Evolutionary conservation across 2,329 filamentous ascomycete species (phyloP).

Genomic region (Colletotrichum sojae): DNA sequence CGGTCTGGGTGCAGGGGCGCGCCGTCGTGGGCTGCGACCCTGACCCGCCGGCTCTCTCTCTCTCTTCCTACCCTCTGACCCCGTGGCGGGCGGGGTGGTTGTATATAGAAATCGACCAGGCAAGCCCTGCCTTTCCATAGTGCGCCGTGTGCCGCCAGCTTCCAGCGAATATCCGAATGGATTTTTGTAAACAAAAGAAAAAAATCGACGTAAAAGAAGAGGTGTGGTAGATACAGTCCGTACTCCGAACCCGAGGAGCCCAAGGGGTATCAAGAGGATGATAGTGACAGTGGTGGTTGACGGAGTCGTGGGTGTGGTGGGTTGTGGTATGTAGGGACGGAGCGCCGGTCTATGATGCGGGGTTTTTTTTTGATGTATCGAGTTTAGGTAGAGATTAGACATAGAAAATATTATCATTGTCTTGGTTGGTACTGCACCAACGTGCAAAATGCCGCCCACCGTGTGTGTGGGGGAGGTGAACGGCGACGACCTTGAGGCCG

Average conservation of each 20-base stretch:
- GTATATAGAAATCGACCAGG: constrained; percentile 35
- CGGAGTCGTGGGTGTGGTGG: constrained; percentile 15
- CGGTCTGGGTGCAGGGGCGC: constrained; percentile 18
- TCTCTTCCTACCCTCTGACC: constrained; percentile 8
- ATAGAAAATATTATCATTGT: constrained; percentile 42
- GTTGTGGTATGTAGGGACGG: constrained; percentile 21
- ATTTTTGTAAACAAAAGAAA: constrained; percentile 32
- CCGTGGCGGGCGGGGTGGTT: constrained; percentile 1
- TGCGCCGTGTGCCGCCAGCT: constrained; percentile 32
- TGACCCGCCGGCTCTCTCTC: constrained; percentile 27
- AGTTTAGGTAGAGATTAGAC: constrained; percentile 36
- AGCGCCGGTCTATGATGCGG: constrained; percentile 39
- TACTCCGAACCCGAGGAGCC: constrained; percentile 32
- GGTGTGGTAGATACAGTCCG: constrained; percentile 38
- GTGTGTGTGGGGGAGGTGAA: constrained; percentile 3
- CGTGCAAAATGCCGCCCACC: constrained; percentile 27
- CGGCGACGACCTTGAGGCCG: constrained; percentile 32
- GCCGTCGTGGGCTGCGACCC: constrained; percentile 1
- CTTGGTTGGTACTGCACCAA: constrained; percentile 30
- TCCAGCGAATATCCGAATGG: constrained; percentile 20
- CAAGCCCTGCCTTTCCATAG: constrained; percentile 37
- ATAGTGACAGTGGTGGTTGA: constrained; percentile 24
- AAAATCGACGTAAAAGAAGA: not conserved
- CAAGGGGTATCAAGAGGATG: constrained; percentile 33
- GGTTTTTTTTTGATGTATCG: constrained; percentile 33